Percentiles rank a stretch among this genome's conserved stretches.
Conservation (phyloP, 495 filamentous ascomycete genomes). For the Penicillium goetzii region DNA sequence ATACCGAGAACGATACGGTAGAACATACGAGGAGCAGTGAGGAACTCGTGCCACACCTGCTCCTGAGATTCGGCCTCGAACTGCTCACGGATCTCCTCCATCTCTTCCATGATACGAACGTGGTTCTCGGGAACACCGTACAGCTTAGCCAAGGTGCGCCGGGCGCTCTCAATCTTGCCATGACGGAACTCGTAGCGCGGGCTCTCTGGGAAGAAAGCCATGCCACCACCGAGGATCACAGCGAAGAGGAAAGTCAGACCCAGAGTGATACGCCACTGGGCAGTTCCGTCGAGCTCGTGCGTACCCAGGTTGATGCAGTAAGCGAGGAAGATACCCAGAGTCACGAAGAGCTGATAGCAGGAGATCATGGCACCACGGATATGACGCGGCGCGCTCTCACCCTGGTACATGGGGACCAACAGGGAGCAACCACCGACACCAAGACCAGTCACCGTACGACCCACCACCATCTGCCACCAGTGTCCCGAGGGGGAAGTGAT, state of each 20-base stretch:
- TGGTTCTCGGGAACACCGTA: slow-evolving; percentile 72
- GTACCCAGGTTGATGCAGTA: slow-evolving; percentile 82
- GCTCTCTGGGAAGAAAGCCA: slow-evolving; percentile 71
- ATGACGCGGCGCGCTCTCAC: slow-evolving; percentile 67
- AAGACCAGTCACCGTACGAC: slow-evolving; percentile 63
- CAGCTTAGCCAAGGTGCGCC: slow-evolving; percentile 65
- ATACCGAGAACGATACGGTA: slow-evolving; percentile 73
- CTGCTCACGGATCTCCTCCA: slow-evolving; percentile 66
- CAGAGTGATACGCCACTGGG: slow-evolving; percentile 78
- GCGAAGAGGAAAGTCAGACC: slow-evolving; percentile 78
- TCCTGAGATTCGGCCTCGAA: slow-evolving; percentile 57
- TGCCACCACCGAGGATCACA: slow-evolving; percentile 71
- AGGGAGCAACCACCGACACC: slow-evolving; percentile 74
- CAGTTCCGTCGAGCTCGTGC: slow-evolving; percentile 46
- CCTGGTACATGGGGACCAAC: slow-evolving; percentile 73
- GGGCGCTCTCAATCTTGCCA: slow-evolving; percentile 65
- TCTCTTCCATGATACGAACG: slow-evolving; percentile 65
- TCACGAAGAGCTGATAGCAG: slow-evolving; percentile 87
- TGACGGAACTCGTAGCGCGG: slow-evolving; percentile 70
- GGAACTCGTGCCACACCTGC: slow-evolving; percentile 67
- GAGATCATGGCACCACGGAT: slow-evolving; percentile 69
- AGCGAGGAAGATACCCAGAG: slow-evolving; percentile 79
- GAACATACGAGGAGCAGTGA: slow-evolving; percentile 72
- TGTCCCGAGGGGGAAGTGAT: slow-evolving; percentile 56
- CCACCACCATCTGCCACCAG: slow-evolving; percentile 59